Conservation (phyloP, 345 rosid genomes). For the Eucalyptus tenuipes region DNA sequence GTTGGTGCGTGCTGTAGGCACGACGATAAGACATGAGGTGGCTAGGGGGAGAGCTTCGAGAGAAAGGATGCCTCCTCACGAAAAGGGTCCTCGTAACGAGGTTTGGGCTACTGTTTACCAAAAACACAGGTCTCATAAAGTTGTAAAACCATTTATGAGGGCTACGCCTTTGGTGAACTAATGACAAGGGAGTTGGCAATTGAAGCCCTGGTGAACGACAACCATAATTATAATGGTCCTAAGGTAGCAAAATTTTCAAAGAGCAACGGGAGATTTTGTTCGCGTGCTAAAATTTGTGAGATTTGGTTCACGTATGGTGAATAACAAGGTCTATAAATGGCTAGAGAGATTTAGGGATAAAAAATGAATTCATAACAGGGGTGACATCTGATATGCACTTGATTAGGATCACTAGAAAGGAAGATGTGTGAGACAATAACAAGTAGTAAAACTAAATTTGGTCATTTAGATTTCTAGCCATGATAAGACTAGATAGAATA, state of each 20-base stretch:
- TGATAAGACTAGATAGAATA: too few relatives aligned
- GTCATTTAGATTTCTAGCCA: too few relatives aligned
- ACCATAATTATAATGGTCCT: neutral
- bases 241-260: neutral
- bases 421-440: too few relatives aligned
- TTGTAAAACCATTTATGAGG: neutral
- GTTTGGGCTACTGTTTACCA: neutral
- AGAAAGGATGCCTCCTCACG: neutral
- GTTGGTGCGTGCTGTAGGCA: neutral
- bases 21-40: neutral
- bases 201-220: neutral
- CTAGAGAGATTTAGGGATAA: neutral
- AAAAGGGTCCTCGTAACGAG: fast-evolving
- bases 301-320: too few relatives aligned
- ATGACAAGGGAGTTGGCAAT: neutral
- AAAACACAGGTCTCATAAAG: neutral
- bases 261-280: neutral
- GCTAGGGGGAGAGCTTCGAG: neutral
- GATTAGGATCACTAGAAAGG: neutral
- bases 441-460: too few relatives aligned
- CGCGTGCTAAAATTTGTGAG: neutral
- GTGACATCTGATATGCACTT: neutral
- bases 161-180: neutral
- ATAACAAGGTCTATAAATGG: neutral
- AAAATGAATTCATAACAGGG: neutral